Evolutionary conservation across 2,329 filamentous ascomycete genomes (phyloP).

Genomic region (Diplodia corticola): DNA sequence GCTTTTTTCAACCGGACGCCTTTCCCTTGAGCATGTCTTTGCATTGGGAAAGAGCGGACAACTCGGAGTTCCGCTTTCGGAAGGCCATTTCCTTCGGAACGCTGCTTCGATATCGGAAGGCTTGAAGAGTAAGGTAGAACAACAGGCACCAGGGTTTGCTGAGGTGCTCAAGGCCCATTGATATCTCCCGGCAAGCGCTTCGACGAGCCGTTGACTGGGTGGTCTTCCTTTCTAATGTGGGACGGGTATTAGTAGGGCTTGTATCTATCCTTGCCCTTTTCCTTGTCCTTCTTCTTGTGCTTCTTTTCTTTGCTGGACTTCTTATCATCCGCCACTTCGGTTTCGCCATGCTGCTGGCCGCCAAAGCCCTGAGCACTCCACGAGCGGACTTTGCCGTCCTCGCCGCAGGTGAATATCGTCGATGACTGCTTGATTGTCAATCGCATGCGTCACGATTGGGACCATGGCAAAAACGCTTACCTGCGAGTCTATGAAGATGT

Average conservation of each 20-base stretch:
- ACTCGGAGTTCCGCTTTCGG: background rate
- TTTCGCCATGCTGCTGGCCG: conserved; percentile 22
- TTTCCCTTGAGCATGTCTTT: background rate
- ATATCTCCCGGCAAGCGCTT: background rate
- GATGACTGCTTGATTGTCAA: conserved; percentile 28
- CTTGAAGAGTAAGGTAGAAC: background rate
- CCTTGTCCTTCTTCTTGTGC: conserved; percentile 36
- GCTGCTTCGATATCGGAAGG: background rate
- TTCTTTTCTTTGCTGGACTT: conserved; percentile 20
- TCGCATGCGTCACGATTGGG: background rate
- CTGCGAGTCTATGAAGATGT: conserved; percentile 44
- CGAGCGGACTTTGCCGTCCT: conserved; percentile 48
- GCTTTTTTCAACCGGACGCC: background rate
- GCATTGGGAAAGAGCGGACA: background rate
- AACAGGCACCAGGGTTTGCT: background rate
- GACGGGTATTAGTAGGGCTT: conserved; percentile 39
- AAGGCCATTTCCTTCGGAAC: background rate
- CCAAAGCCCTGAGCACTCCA: conserved; percentile 36
- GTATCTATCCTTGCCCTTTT: conserved; percentile 38
- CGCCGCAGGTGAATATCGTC: conserved; percentile 50
- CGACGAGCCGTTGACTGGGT: too few relatives aligned
- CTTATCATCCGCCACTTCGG: conserved; percentile 20
- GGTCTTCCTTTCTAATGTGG: background rate
- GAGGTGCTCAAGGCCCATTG: background rate
- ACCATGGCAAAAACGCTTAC: conserved; percentile 29